These are phyloP conservation scores for Aspergillus ibericus DNA, from an alignment of 2,329 filamentous ascomycete genomes.

Conservation along the genomic window DNA sequence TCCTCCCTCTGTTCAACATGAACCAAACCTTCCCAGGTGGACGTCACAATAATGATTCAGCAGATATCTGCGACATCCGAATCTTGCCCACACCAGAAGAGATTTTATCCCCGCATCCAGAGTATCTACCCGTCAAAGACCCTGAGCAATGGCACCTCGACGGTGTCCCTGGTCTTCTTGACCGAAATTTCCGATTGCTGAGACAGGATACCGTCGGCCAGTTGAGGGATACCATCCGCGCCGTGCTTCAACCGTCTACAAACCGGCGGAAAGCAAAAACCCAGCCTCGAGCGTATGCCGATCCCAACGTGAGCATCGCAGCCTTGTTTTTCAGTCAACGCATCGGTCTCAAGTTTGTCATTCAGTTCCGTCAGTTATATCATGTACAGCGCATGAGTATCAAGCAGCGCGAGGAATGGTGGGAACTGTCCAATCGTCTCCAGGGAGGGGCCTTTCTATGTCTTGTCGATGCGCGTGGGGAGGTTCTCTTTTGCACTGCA, in stretches of 20 bases:
- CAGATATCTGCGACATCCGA: slow-evolving; percentile 32
- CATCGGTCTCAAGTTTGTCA: slow-evolving; percentile 21
- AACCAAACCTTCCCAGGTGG: slow-evolving; percentile 23
- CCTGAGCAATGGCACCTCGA: slow-evolving; percentile 28
- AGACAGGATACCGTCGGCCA: slow-evolving; percentile 37
- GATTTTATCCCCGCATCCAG: slow-evolving; percentile 26
- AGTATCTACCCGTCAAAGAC: slow-evolving; percentile 37
- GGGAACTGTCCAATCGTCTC: slow-evolving; percentile 31
- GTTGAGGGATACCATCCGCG: slow-evolving; percentile 33
- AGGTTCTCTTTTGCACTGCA: slow-evolving; percentile 30
- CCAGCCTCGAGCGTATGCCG: slow-evolving; percentile 6
- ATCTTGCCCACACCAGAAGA: slow-evolving; percentile 41
- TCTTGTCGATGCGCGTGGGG: slow-evolving; percentile 20
- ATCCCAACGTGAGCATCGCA: slow-evolving; percentile 4
- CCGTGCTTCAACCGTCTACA: slow-evolving; percentile 10
- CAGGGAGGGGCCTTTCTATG: slow-evolving; percentile 32
- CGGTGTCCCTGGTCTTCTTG: slow-evolving; percentile 31
- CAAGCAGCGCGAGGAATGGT: slow-evolving; percentile 27
- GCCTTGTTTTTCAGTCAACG: slow-evolving; percentile 19
- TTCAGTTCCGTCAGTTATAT: slow-evolving; percentile 26
- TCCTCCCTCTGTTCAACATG: neutral
- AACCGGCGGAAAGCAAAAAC: slow-evolving; percentile 5
- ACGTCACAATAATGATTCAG: slow-evolving; percentile 41
- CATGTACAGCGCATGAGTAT: slow-evolving; percentile 10
- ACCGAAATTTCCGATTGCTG: slow-evolving; percentile 40